Evolutionary conservation across 2,329 filamentous ascomycete genomes (phyloP), one percentile per base, ranked within the genome.

Genomic region (Pleomassaria siparia): DNA sequence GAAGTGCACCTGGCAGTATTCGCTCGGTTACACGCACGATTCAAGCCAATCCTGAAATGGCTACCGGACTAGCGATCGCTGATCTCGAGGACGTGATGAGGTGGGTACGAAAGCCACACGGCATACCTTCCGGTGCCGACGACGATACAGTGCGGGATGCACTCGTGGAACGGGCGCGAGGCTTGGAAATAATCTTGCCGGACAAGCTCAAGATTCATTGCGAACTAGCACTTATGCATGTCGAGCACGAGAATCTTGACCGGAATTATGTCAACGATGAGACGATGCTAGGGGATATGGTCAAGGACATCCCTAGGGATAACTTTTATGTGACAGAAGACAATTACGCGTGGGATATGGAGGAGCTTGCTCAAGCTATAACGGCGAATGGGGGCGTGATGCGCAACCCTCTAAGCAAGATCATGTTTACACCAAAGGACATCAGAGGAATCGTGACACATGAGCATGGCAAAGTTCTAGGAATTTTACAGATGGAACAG

Each of bases 281-380:
- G 29, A 72, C 69, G 2, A 71, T 72, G 69, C 50, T 63, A 3
- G 59, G 55, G 7, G 63, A 70, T 28, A 43, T 51, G 7, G 47
- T 72, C 13, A 62, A 58, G 32, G 62, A 65, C 13, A 71, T 72
- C 7, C 58, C 62, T 7, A 53, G 69, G 30, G 55, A 55, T 12
- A 64, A 69, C 18, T 70, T 72, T 47, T 67, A 63, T 30, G 66
- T 64, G 24, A 72, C 67, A 0, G 69, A 71, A 28, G 70, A 72
- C 47, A 67, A 67, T n/a, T 72, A 71, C 44, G 70, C 69, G 7
- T 73, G 71, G 71, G 66, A 71, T 33, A 61, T 71, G 54, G 59
- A 62, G 10, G 70, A 72, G 45, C 54, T 69, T 9, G 64, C 59
- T 0, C 54, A 64, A 26, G 64, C 66, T 21, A 66, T 70, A 45